Evolutionary conservation across 2,329 filamentous ascomycete genomes (phyloP), one percentile per base, ranked within the genome.

Genomic region (Ophiostoma pallidulum): DNA sequence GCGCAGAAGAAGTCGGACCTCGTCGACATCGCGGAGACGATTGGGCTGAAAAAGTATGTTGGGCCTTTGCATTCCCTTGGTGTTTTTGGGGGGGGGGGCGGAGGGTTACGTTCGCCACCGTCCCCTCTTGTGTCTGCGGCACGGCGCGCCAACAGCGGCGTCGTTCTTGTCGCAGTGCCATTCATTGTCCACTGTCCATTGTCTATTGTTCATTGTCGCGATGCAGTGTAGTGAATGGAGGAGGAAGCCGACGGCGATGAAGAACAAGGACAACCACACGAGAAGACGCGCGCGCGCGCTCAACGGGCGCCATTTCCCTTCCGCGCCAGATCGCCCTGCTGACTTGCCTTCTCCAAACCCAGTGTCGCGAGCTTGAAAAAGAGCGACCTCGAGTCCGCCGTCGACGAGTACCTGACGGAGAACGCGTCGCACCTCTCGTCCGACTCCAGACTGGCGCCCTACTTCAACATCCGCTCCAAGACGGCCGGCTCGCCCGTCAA

Each of bases 1-100:
- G 75, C 77, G 64, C 85, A 92, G 75, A 83, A 85, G 71, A 94
- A 94, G 74, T 74, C 73, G 58, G 86, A 91, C 55, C 77, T 95
- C 48, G 65, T 79, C 57, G 82, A 86, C 53, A 73, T 94, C 53
- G 86, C 87, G 51, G 77, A 86, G 55, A 68, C 73, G 40, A 75
- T 85, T 53, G 83, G 83, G 50, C 70, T 91, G 47, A 74, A 78
- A 61, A 77, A 85, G 88, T 94, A 78, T 60, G 44, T 52, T 33
- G 20, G 47, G 46, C 13, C 39, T 7, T 41, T 28, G 20, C 28
- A 32, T 45, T 18, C 24, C 14, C 9, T 32, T 35, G 28, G 35
- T 20, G 35, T 12, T 8, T 8, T 26, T 20, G n/a, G 8, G 12
- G 10, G n/a, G n/a, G n/a, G n/a, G n/a, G n/a, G n/a, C n/a, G n/a